Base-by-base conservation (phyloP, 2,329 filamentous ascomycete genomes). In the Myrmaecium sp. region DNA sequence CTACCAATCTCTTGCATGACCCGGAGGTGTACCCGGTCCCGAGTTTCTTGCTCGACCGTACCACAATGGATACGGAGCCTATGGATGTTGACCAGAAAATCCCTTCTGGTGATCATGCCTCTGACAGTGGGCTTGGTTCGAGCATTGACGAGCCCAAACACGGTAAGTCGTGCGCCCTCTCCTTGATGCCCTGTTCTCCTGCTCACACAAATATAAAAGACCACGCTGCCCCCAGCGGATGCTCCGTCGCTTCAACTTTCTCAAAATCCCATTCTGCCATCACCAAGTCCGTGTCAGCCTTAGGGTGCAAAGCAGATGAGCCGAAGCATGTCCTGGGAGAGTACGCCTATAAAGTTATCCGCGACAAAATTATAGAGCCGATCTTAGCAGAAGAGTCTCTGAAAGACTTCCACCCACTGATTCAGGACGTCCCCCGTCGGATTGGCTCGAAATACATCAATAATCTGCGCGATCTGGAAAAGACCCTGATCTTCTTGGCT, bases 401-500 rank as follows among this genome's bases (percentile, higher is more conserved):
- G 33, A 79, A 82, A 49, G 71, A 77, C 25, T 93, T 93, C 51
- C 75, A 82, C 47, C 63, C 75, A 25, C 69, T 93, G 41, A 66
- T 93, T 36, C 64, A 76, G 39, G 75, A 80, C 51, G 72, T 83
- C 36, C 81, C 81, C 25, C 65, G 67, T 50, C 76, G 76, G 45
- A 89, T 93, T 48, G 69, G 71, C 44, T 69, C 74, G 46, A 84
- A 82, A 53, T 73, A 89, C 43, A 89, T 95, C 44, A 73, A 79
- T 49, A 93, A 79, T 57, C 69, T 95, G 29, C 74, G 86, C 51
- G 86, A 95, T 54, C 66, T 95, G 26, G 86, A 95, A 56, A 93
- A 93, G 68, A 86, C 77, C 6, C 62, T 95, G 34, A 70, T 94
- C 44, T 83, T 84, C 55, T 71, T 84, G 51, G 82, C 84, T 60